Evolutionary conservation across 108 stramenopile species (phyloP).

Genomic region (Nitzschia inconspicua): DNA sequence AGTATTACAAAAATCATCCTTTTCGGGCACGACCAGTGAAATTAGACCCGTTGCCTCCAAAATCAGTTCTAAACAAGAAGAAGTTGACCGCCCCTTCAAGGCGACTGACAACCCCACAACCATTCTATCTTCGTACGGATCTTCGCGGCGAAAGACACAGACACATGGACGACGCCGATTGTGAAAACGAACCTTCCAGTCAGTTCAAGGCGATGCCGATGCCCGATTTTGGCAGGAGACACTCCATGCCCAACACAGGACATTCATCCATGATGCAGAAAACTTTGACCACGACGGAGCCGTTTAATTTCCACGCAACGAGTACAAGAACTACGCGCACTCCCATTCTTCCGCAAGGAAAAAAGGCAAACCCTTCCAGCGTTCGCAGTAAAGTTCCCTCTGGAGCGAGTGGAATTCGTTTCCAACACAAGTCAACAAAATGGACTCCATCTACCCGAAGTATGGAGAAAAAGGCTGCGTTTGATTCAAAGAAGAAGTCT

Average conservation of each 20-base stretch:
- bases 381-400: background rate
- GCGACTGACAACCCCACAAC: conserved; percentile 20
- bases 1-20: conserved; percentile 38
- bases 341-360: background rate
- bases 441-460: too few species aligned
- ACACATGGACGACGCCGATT: background rate
- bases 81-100: background rate
- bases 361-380: background rate
- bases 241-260: background rate
- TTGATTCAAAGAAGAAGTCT: too few species aligned
- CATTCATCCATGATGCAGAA: background rate
- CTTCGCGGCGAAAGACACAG: background rate
- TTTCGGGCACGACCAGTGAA: conserved; percentile 32
- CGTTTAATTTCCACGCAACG: conserved; percentile 13
- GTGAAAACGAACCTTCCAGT: background rate
- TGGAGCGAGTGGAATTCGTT: conserved; percentile 2
- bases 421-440: too few species aligned
- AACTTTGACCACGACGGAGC: conserved; percentile 26
- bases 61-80: background rate
- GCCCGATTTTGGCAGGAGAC: background rate
- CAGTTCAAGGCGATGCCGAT: conserved; percentile 11
- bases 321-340: background rate
- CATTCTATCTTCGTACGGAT: conserved; percentile 20
- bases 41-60: background rate
- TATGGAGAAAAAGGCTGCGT: too few species aligned